Evolutionary conservation across 2,329 filamentous ascomycete genomes (phyloP).

Genomic region (Aureobasidium lini): DNA sequence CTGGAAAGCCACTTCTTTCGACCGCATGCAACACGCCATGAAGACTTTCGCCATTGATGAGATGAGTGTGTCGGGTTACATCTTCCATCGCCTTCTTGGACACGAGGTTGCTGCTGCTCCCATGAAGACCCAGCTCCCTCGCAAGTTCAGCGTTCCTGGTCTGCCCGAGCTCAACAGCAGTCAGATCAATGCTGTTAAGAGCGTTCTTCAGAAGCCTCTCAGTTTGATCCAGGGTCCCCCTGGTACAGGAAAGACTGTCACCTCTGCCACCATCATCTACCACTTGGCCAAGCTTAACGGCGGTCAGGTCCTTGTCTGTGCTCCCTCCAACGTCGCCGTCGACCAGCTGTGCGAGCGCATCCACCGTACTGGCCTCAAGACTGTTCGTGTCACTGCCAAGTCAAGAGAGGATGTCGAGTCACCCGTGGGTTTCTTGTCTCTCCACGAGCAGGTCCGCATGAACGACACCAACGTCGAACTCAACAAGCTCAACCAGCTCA

Average conservation of each 20-base stretch:
- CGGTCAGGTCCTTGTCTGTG: conserved; percentile 90
- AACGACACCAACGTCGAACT: conserved; percentile 94
- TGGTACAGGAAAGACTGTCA: conserved; percentile 96
- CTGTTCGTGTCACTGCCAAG: conserved; percentile 96
- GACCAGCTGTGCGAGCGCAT: conserved; percentile 97
- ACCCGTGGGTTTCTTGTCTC: conserved; percentile 88
- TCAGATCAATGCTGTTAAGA: conserved; percentile 94
- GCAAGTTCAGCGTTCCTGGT: conserved; percentile 92
- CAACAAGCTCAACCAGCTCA: conserved; percentile 85
- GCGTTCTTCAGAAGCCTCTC: conserved; percentile 84
- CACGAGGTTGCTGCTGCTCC: conserved; percentile 91
- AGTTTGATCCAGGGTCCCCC: conserved; percentile 96
- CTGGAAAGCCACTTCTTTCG: conserved; percentile 98
- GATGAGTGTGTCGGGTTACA: conserved; percentile 96
- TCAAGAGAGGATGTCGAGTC: conserved; percentile 98
- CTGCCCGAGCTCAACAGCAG: conserved; percentile 91
- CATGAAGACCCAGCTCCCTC: conserved; percentile 91
- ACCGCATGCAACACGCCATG: conserved; percentile 98
- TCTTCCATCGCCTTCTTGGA: conserved; percentile 92
- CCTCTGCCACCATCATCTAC: conserved; percentile 97
- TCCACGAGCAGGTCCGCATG: conserved; percentile 96
- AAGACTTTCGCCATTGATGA: conserved; percentile 98
- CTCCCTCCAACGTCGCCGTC: conserved; percentile 95
- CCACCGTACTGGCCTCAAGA: conserved; percentile 88
- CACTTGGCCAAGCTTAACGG: conserved; percentile 93